A percentile compares a stretch with the other conserved stretches of the same genome.
These are phyloP conservation scores for Lathyrus tuberosus DNA, from an alignment of 306 rosid genomes.

Conservation along the genomic window DNA sequence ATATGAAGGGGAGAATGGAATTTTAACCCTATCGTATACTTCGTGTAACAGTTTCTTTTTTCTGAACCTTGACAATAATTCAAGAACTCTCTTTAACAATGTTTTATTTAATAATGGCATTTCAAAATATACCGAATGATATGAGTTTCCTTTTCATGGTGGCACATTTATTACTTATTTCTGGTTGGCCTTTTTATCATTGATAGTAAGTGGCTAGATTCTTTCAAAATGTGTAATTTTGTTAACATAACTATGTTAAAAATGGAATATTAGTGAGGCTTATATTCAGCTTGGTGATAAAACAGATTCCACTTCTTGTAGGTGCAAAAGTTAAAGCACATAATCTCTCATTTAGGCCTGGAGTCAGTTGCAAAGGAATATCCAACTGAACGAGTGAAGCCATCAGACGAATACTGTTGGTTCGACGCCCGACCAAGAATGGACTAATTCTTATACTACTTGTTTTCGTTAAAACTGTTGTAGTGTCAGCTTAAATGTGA, in stretches of 20 bases:
- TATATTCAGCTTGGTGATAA: constrained; percentile 27
- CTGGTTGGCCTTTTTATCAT: constrained; percentile 86
- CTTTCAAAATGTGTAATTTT: constrained; percentile 24
- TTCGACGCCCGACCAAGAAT: too few relatives aligned
- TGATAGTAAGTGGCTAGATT: constrained; percentile 63
- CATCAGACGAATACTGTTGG: too few relatives aligned
- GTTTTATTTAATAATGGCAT: background rate
- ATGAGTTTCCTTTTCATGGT: constrained; percentile 60
- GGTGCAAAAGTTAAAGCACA: constrained; percentile 85
- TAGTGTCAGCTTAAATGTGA: too few relatives aligned
- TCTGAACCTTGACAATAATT: too few relatives aligned
- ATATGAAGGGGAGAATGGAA: too few relatives aligned
- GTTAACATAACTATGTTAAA: constrained; percentile 26
- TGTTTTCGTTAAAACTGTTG: too few relatives aligned
- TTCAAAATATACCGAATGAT: constrained; percentile 1
- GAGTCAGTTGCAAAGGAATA: constrained; percentile 41
- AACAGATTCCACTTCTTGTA: constrained; percentile 82
- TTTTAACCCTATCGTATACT: too few relatives aligned
- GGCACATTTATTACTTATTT: constrained; percentile 94
- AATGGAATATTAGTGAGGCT: constrained; percentile 30
- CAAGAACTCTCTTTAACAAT: constrained; percentile 26
- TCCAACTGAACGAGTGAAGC: constrained; percentile 20
- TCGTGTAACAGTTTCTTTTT: too few relatives aligned
- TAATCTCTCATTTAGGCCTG: constrained; percentile 69
- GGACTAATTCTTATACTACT: too few relatives aligned